Base-by-base conservation (phyloP, 441 rosid genomes). In the Iberis amara region DNA sequence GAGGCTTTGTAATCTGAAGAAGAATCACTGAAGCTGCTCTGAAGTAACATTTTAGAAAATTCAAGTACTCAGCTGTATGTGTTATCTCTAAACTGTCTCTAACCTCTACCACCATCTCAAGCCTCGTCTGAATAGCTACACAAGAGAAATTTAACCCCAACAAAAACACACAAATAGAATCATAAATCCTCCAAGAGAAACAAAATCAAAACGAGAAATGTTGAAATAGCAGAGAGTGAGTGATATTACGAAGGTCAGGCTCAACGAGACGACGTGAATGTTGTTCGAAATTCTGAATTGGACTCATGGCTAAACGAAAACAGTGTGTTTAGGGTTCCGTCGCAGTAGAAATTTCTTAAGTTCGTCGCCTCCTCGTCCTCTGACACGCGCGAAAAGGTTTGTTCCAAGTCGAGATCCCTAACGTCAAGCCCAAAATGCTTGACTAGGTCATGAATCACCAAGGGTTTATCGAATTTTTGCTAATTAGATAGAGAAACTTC, bases 41-140 rank as follows among this genome's bases (percentile, higher is more conserved):
- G 59, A 89, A 94, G 78, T 94, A 94, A 57, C 92, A 87, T 73
- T 78, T 94, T 3, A 94, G 78, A 63, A 94, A 94, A 76, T 89
- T 94, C 71, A 80, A 71, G 71, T 94, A 94, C 69, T 87, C 99
- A 2, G 99, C 81, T 0, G 99, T 85, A 69, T 87, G 95, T 5
- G 95, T 89, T 47, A 94, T 83, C 86, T 94, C 99, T 7, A 94
- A 78, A 57, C 97, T 89, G 59, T 94, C 96, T 38, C 96, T 79
- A 31, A 89, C 94, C 64, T 87, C 95, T 78, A 85, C 77, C 9
- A 80, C 97, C 89, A 87, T 83, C 68, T 77, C 86, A n/a, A 85
- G 76, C 86, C 97, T 90, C 43, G 72, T 28, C 63, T 79, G 83
- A 44, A 85, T 79, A 39, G 82, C 97, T 94, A 85, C 74, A 73